Evolutionary conservation across 1,284 basidiomycete species (phyloP), one percentile per base, ranked within the genome.

Genomic region (Moesziomyces aphidis): DNA sequence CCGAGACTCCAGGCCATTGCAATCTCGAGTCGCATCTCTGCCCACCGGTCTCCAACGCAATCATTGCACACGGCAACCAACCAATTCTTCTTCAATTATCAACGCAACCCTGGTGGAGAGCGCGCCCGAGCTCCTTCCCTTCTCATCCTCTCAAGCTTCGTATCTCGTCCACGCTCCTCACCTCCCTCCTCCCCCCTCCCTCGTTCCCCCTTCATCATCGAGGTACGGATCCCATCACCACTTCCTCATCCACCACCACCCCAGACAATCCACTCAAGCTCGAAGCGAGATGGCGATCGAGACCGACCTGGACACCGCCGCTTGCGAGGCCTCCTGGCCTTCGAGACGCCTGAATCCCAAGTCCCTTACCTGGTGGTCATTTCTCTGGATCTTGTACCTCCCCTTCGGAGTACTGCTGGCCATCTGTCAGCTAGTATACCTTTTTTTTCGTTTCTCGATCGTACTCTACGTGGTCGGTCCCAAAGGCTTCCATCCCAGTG

Each of bases 271-370:
- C 10, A 28, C 10, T 22, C n/a, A 49, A 31, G 22, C 31, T 34
- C 31, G 31, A 8, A 34, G 48, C 55, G 55, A 64, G 51, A 64
- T 64, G 61, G 61, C 61, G 46, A 55, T 64, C 51, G 55, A 64
- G 23, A 64, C 61, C 43, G 61, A 64, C 13, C 61, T 64, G 47
- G 61, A 64, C 26, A 54, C 55, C n/a, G 55, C 61, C 42, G 61
- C 61, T 51, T 64, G 61, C 48, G 61, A 64, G 61, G 61, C 61
- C 31, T 64, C 61, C 42, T 64, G 61, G 61, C 61, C 61, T 26
- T 50, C 61, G 34, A 55, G 61, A 46, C 61, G 61, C 50, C 55
- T 64, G n/a, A 64, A 64, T 39, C 61, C 61, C 46, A 64, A 64
- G 50, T 49, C 39, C 23, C 55, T 64, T 42, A 54, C 50, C 22